These are phyloP conservation scores for Fusarium praegraminearum DNA, from an alignment of 2,329 filamentous ascomycete genomes.

Conservation along the genomic window DNA sequence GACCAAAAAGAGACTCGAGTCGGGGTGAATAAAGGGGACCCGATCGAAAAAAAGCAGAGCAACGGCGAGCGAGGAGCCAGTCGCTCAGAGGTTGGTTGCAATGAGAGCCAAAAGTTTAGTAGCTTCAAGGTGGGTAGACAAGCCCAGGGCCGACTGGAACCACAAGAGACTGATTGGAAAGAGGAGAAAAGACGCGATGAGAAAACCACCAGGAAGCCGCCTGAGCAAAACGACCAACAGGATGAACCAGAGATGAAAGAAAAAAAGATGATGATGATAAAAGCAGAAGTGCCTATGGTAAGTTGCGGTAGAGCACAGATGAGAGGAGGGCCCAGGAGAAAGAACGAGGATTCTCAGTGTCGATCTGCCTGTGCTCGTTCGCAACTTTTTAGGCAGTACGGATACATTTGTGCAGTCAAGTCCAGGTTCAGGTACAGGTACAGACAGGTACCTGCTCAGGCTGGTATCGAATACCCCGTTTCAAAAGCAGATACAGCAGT, in stretches of 20 bases:
- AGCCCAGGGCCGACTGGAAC: conserved; percentile 20
- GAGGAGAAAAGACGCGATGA: conserved; percentile 16
- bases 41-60: conserved; percentile 32
- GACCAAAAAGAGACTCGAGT: conserved; percentile 16
- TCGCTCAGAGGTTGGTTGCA: conserved; percentile 41
- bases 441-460: conserved; percentile 26
- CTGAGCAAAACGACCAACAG: conserved; percentile 30
- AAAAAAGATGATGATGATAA: conserved; percentile 1
- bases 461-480: conserved; percentile 30
- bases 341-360: conserved; percentile 38
- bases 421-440: not conserved
- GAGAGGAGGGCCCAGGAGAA: conserved; percentile 27
- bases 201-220: conserved; percentile 38
- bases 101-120: conserved; percentile 39
- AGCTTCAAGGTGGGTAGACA: conserved; percentile 25
- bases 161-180: conserved; percentile 5
- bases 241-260: conserved; percentile 5
- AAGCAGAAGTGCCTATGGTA: conserved; percentile 11
- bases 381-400: conserved; percentile 1
- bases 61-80: conserved; percentile 41
- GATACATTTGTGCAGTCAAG: not conserved
- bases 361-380: conserved; percentile 29
- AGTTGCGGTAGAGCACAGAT: conserved; percentile 16
- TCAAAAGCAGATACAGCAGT: conserved; percentile 12
- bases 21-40: conserved; percentile 28